Percentiles rank a stretch among this genome's conserved stretches.
These are phyloP conservation scores for Penicillium bovifimosum DNA, from an alignment of 495 filamentous ascomycete species.

Conservation along the genomic window DNA sequence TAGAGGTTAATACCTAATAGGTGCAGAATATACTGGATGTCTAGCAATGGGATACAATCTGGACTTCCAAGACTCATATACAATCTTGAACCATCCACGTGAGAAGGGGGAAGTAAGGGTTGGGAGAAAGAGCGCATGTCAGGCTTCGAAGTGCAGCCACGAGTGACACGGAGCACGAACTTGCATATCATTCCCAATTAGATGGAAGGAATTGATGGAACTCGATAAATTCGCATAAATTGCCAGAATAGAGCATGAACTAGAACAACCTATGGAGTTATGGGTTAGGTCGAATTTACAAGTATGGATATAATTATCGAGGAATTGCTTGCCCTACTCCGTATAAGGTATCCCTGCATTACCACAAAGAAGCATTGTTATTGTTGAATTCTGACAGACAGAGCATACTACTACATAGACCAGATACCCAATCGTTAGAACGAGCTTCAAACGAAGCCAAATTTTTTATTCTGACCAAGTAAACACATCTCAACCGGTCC, in stretches of 20 bases:
- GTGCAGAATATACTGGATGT: background rate
- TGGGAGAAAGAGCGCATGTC: constrained; percentile 7
- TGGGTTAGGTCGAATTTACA: no score
- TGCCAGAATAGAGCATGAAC: no score
- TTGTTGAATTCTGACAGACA: no score
- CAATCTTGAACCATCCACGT: background rate
- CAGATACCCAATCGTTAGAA: no score
- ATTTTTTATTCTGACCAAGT: background rate
- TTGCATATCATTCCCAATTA: background rate
- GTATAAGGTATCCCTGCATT: no score
- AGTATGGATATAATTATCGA: no score
- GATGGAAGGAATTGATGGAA: background rate
- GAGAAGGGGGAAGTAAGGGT: background rate
- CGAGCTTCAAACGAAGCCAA: no score
- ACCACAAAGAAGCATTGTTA: no score
- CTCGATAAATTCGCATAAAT: no score
- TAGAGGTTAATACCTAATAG: background rate
- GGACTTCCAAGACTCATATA: background rate
- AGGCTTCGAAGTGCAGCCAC: constrained; percentile 9
- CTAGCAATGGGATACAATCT: background rate
- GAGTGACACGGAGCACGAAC: background rate
- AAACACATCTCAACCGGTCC: background rate
- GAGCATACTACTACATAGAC: no score
- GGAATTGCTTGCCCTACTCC: no score
- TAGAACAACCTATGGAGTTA: no score